A percentile compares a stretch with the other conserved stretches of the same genome.
Conservation (phyloP, 345 rosid species). For the Lumnitzera littorea region DNA sequence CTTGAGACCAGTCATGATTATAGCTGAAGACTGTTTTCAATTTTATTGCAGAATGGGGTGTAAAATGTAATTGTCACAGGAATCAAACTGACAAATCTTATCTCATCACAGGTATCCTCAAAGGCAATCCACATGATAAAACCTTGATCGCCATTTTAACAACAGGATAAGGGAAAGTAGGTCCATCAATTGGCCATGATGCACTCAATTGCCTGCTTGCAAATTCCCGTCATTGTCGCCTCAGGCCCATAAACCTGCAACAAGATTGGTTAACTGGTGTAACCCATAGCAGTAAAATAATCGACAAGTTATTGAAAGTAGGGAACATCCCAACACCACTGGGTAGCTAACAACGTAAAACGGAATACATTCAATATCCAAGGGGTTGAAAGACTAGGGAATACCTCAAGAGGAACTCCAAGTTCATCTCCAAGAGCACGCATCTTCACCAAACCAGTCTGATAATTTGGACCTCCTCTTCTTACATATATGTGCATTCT, state of each 20-base stretch:
- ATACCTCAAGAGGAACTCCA: slow-evolving; percentile 83
- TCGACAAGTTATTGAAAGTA: not conserved
- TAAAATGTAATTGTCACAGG: too few species aligned
- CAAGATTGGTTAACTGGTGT: not conserved
- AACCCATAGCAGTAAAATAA: not conserved
- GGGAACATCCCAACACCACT: not conserved
- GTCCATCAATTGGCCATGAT: slow-evolving; percentile 35
- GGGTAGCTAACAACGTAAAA: too few species aligned
- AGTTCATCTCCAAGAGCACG: slow-evolving; percentile 77
- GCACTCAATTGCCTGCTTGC: slow-evolving; percentile 94
- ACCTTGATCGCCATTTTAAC: too few species aligned
- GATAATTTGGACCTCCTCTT: slow-evolving; percentile 96
- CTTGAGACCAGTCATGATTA: too few species aligned
- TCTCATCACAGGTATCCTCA: too few species aligned
- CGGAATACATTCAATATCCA: too few species aligned
- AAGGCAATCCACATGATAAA: too few species aligned
- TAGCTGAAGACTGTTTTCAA: too few species aligned
- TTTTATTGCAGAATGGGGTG: too few species aligned
- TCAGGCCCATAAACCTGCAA: slow-evolving; percentile 89
- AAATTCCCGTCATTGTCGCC: slow-evolving; percentile 95
- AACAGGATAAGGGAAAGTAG: too few species aligned
- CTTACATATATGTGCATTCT: slow-evolving; percentile 93
- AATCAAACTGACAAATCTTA: too few species aligned
- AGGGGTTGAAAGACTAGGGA: not conserved
- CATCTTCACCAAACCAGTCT: slow-evolving; percentile 83